Evolutionary conservation across 306 rosid species (phyloP), one percentile per base, ranked within the genome.

Genomic region (Medicago lupulina): DNA sequence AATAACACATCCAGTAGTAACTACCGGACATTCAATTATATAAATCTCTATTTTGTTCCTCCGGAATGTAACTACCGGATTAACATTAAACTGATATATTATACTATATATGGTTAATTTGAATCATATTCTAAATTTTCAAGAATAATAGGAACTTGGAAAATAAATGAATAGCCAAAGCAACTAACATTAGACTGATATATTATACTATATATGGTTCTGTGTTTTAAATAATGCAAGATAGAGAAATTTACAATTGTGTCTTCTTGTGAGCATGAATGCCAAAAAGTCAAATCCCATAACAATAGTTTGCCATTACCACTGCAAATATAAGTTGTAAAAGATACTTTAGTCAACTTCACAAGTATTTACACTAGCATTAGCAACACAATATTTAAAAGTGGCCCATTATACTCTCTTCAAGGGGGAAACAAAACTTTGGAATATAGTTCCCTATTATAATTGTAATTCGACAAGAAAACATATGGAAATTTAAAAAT

Each of bases 281-380:
- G 79, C 58, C 31, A 96, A 76, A 87, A 96, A 92, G 80, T 89
- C 8, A 8, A 82, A 40, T 69, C 97, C 99, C 83, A 96, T 77
- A 49, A 89, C 54, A 73, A 96, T 81, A 19, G 99, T 89, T 87
- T 89, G 91, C 97, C 97, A 89, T 60, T 95, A 90, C 98, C 99
- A 96, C 98, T 96, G 98, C 89, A 87, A 72, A 82, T 75, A 34
- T 39, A 61, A 34, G 38, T 34, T 5, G 7, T 34, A 34, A 5
- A 34, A 80, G 38, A 67, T 39, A 67, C 36, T 50, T 79, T 12
- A 82, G 80, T 72, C 59, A 65, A 59, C 76, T 61, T 62, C 39
- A 15, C 19, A 58, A 66, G 31, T 9, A 17, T 47, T 3, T 49
- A 53, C 2, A 21, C 14, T 34, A 0, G 36, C 62, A n/a, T 6